phyloP scores from a whole-genome alignment of 2,329 filamentous ascomycete species.

The Nectriaceae sp. region DNA sequence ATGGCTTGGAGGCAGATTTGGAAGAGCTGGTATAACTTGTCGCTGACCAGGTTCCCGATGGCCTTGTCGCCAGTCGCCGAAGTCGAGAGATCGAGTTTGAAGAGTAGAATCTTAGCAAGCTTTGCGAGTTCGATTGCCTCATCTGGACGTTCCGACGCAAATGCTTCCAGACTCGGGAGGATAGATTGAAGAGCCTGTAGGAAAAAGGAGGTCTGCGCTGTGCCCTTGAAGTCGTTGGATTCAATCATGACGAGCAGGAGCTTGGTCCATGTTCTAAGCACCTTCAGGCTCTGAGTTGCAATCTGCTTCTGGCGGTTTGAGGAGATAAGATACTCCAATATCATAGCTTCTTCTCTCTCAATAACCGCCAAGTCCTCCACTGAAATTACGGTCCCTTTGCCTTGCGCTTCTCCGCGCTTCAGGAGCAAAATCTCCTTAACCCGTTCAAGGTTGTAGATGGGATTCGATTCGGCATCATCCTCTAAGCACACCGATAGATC shows the following conservation, averaged over 20 bases:
- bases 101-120: conserved; percentile 72
- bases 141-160: conserved; percentile 66
- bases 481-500: conserved; percentile 68
- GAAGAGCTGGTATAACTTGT: conserved; percentile 90
- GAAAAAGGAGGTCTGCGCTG: conserved; percentile 74
- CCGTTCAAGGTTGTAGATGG: conserved; percentile 68
- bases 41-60: conserved; percentile 74
- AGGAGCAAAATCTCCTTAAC: conserved; percentile 74
- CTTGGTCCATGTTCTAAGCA: conserved; percentile 82
- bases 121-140: conserved; percentile 77
- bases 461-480: conserved; percentile 56
- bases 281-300: conserved; percentile 58
- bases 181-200: conserved; percentile 85
- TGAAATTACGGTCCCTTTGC: conserved; percentile 49
- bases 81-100: conserved; percentile 64
- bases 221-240: conserved; percentile 75
- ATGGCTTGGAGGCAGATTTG: conserved; percentile 82
- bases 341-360: conserved; percentile 59
- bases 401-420: conserved; percentile 63
- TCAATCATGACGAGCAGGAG: conserved; percentile 82
- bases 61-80: conserved; percentile 35
- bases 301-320: conserved; percentile 66
- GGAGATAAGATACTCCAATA: conserved; percentile 63
- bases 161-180: conserved; percentile 81
- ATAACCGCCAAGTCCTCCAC: conserved; percentile 52